phyloP scores from a whole-genome alignment of 2,329 filamentous ascomycete species.

The Hawksworthiomyces lignivorus region DNA sequence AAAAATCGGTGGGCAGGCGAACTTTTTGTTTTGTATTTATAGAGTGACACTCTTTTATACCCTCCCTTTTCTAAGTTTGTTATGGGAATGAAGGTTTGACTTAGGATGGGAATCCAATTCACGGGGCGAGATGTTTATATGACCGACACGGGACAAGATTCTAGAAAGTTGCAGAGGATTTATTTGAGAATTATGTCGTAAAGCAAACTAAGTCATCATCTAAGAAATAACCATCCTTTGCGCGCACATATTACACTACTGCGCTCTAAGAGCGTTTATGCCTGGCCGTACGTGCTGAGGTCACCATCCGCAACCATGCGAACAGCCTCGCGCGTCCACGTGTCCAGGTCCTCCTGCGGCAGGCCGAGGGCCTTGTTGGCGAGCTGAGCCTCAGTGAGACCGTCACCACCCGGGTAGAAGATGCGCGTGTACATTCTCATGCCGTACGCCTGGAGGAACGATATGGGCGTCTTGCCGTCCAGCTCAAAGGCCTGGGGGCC shows the following conservation, averaged over 20 bases:
- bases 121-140: too few relatives aligned
- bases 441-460: slow-evolving; percentile 31
- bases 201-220: background rate
- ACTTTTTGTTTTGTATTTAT: too few relatives aligned
- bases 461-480: slow-evolving; percentile 29
- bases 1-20: too few relatives aligned
- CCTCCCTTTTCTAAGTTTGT: too few relatives aligned
- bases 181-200: too few relatives aligned
- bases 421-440: slow-evolving; percentile 46
- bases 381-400: slow-evolving; percentile 28
- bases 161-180: too few relatives aligned
- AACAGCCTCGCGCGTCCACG: slow-evolving; percentile 13
- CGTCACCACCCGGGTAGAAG: slow-evolving; percentile 43
- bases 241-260: too few relatives aligned
- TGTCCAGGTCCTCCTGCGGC: slow-evolving; percentile 17
- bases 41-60: too few relatives aligned
- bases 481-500: slow-evolving; percentile 3
- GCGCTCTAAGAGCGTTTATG: background rate
- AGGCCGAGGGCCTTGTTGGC: slow-evolving; percentile 49
- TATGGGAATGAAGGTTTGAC: too few relatives aligned
- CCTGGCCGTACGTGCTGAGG: slow-evolving; percentile 7
- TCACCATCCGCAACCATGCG: slow-evolving; percentile 3
- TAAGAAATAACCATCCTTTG: too few relatives aligned
- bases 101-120: too few relatives aligned
- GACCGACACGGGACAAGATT: too few relatives aligned